Evolutionary conservation across 495 filamentous ascomycete species (phyloP).

Genomic region (Aspergillus taichungensis): DNA sequence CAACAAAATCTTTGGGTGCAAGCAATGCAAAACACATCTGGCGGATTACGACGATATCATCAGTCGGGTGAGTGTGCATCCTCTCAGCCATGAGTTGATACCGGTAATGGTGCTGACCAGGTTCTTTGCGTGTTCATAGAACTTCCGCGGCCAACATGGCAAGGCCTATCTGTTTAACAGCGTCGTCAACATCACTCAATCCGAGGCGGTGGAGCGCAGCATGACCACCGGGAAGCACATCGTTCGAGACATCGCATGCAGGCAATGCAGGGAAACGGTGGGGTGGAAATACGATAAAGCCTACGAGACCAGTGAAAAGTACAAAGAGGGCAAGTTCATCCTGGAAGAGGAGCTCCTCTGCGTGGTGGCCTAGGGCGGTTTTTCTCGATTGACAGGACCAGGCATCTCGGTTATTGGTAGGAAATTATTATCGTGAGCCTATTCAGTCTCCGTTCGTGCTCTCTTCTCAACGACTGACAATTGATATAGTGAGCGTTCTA

Average conservation of each 20-base stretch:
- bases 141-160: conserved; percentile 96
- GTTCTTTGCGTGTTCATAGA: conserved; percentile 44
- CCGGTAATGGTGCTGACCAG: conserved; percentile 7
- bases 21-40: conserved; percentile 90
- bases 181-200: conserved; percentile 80
- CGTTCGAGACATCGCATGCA: conserved; percentile 84
- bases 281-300: conserved; percentile 99
- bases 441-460: no score
- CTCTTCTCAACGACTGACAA: not conserved
- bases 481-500: not conserved
- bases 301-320: conserved; percentile 84
- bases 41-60: conserved; percentile 94
- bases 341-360: conserved; percentile 88
- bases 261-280: conserved; percentile 82
- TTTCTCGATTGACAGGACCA: not conserved
- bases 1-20: conserved; percentile 89
- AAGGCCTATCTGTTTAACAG: conserved; percentile 95
- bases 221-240: conserved; percentile 98
- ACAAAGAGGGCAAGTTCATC: conserved; percentile 98
- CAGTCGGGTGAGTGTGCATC: conserved; percentile 58
- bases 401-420: not conserved
- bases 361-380: conserved; percentile 48
- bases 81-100: conserved; percentile 2
- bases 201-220: conserved; percentile 80
- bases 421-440: conserved; percentile 1